Percentiles rank a stretch among this genome's conserved stretches.
Evolutionary conservation across 2,329 filamentous ascomycete species (phyloP).

Genomic region (Diaporthe sp.): DNA sequence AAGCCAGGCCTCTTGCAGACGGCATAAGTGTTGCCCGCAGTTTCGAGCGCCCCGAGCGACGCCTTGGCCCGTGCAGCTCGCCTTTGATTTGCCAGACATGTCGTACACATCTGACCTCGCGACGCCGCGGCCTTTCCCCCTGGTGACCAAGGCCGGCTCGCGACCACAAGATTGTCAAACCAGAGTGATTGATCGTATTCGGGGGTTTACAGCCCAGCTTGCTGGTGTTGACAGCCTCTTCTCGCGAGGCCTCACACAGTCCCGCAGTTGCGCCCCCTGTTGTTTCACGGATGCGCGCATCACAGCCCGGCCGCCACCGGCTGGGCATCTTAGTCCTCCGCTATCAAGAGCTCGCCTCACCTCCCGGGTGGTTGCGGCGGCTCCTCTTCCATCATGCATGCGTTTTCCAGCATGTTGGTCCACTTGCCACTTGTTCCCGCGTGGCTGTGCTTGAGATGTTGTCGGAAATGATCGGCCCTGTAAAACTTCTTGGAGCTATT

Average conservation of each 20-base stretch:
- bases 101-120: slow-evolving; percentile 8
- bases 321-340: background rate
- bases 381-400: slow-evolving; percentile 94
- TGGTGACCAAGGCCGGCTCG: slow-evolving; percentile 6
- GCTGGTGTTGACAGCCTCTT: slow-evolving; percentile 14
- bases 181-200: slow-evolving; percentile 5
- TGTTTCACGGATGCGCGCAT: slow-evolving; percentile 10
- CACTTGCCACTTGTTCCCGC: slow-evolving; percentile 97
- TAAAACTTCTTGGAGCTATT: slow-evolving; percentile 99
- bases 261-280: slow-evolving; percentile 6
- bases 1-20: slow-evolving; percentile 6
- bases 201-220: background rate
- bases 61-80: slow-evolving; percentile 9
- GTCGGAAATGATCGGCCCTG: slow-evolving; percentile 96
- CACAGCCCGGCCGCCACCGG: slow-evolving; percentile 19
- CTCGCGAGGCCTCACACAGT: background rate
- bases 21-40: slow-evolving; percentile 4
- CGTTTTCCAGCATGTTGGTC: slow-evolving; percentile 98
- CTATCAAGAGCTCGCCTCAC: slow-evolving; percentile 24
- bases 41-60: slow-evolving; percentile 23
- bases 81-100: background rate
- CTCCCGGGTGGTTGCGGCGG: slow-evolving; percentile 61
- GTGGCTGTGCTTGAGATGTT: slow-evolving; percentile 98
- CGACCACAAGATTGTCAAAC: slow-evolving; percentile 7
- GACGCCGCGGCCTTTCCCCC: background rate